Evolutionary conservation across 495 filamentous ascomycete species (phyloP), one percentile per base, ranked within the genome.

Genomic region (Cercophora samala): DNA sequence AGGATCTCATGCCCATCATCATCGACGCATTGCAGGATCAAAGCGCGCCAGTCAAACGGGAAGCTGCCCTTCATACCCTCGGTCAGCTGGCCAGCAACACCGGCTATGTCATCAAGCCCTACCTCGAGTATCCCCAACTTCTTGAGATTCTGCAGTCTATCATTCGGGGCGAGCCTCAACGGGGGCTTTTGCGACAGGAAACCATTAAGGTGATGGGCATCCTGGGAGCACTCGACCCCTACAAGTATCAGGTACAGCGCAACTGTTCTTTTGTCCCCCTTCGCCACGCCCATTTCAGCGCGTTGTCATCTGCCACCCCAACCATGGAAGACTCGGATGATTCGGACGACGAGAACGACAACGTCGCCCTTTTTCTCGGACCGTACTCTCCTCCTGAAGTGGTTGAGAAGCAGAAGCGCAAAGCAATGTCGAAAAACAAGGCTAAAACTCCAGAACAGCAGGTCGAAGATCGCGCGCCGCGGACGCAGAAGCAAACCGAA

Each of bases 21-120:
- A 86, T 99, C 65, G 88, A 93, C 66, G 90, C 93, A 13, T 80
- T 99, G 58, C 93, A 98, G 79, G 95, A 98, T 73, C 89, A 97
- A 65, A 90, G 92, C 69, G 96, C 93, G 9, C 86, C 90, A 62
- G 81, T 86, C 25, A 97, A 97, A 76, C 88, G 95, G 60, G 93
- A 96, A 74, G 91, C 96, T 5, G 94, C 96, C 9, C 81, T 99
- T 58, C 89, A 90, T 65, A 96, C 95, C 0, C 84, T 99, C 0
- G 95, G 93, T 19, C 93, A 97, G 75, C 79, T 99, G 17, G 91
- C 95, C 5, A 94, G 92, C 73, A 97, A 94, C 74, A 91, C 93
- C 21, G 94, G 96, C 67, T 99, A 99, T 78, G 95, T 99, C 58
- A 97, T 99, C 68, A 90, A 96, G 51, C 96, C 95, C 9, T 99